A percentile compares a stretch with the other conserved stretches of the same genome.
These are phyloP conservation scores for Amanita molliuscula DNA, from an alignment of 768 basidiomycete genomes.

Conservation along the genomic window DNA sequence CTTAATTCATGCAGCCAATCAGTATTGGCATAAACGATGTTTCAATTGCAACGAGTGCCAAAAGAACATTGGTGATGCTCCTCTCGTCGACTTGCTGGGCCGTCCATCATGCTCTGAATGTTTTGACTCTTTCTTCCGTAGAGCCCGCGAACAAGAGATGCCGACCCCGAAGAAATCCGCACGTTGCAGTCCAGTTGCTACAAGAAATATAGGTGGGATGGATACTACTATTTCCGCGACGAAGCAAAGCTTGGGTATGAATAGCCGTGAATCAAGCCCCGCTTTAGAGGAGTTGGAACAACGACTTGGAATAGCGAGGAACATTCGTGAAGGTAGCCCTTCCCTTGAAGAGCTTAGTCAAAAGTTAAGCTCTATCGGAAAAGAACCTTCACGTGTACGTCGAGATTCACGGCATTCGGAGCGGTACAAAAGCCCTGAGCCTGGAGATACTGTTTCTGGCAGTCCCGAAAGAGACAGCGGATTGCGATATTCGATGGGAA, in stretches of 20 bases:
- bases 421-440: conserved; percentile 16
- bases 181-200: conserved; percentile 20
- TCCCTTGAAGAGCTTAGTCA: conserved; percentile 40
- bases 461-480: conserved; percentile 6
- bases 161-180: conserved; percentile 17
- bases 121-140: conserved; percentile 65
- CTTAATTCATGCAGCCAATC: conserved; percentile 60
- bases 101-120: conserved; percentile 72
- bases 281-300: conserved; percentile 56
- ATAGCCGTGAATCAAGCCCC: conserved; percentile 45
- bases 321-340: conserved; percentile 40
- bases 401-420: conserved; percentile 13
- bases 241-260: conserved; percentile 10
- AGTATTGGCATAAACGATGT: conserved; percentile 76
- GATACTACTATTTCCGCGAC: conserved; percentile 21
- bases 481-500: conserved; percentile 12
- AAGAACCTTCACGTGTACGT: conserved; percentile 16
- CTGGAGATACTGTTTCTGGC: conserved; percentile 6
- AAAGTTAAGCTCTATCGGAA: conserved; percentile 28
- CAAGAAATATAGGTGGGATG: conserved; percentile 35
- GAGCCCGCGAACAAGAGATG: conserved; percentile 33
- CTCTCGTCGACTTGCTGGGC: conserved; percentile 79
- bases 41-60: conserved; percentile 68
- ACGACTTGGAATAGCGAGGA: conserved; percentile 45
- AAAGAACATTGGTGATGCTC: conserved; percentile 61